Evolutionary conservation across 1,284 basidiomycete genomes (phyloP).

Genomic region (Irpex sp.): DNA sequence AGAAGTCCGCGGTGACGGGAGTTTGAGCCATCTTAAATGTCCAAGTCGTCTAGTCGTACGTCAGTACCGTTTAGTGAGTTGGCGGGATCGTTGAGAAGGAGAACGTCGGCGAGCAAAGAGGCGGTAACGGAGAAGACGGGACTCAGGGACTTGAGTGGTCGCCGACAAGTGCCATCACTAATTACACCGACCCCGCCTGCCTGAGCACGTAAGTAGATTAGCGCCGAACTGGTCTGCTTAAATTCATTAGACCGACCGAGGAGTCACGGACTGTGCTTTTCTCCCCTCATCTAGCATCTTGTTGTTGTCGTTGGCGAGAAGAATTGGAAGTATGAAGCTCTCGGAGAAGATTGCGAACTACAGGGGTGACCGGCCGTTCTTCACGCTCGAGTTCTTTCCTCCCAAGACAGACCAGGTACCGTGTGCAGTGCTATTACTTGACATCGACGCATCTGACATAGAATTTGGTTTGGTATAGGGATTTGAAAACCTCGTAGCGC

Average conservation of each 20-base stretch:
- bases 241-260: not conserved
- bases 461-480: too few species aligned
- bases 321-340: constrained; percentile 52
- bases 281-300: not conserved
- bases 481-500: constrained; percentile 78
- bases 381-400: constrained; percentile 93
- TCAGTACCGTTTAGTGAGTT: too few species aligned
- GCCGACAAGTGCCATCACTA: not conserved
- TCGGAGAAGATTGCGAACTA: constrained; percentile 53
- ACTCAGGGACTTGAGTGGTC: not conserved
- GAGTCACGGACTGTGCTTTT: not conserved
- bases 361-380: constrained; percentile 54
- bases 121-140: not conserved
- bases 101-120: not conserved
- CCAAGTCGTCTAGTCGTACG: not conserved
- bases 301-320: not conserved
- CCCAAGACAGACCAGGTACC: constrained; percentile 89
- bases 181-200: not conserved
- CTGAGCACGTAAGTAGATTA: not conserved
- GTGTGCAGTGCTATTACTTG: constrained; percentile 14
- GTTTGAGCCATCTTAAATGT: constrained; percentile 35
- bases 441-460: constrained; percentile 9
- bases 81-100: not conserved
- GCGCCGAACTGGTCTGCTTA: not conserved
- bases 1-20: constrained; percentile 75